Base-by-base conservation (phyloP, 352 stramenopile genomes). In the Globisporangium paroecandrum region DNA sequence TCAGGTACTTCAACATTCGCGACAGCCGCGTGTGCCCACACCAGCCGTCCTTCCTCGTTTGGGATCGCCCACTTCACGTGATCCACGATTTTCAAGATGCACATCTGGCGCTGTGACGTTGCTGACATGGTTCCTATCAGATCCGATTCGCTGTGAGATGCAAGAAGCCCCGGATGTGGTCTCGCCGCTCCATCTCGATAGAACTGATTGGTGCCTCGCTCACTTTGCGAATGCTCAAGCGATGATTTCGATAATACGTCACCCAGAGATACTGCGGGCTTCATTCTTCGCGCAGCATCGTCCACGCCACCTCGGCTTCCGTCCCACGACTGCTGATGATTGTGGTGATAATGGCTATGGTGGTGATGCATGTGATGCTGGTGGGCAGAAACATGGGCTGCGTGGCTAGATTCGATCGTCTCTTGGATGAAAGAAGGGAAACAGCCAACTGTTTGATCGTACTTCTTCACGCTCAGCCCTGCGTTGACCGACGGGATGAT, bases 401-500 rank as follows among this genome's bases (percentile, higher is more conserved):
- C 20, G 24, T 38, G 22, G 36, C 25, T 75, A n/a, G 13, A 36
- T 20, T 15, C 67, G 27, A 38, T 43, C n/a, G 58, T 59, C 10
- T 73, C 62, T 9, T 56, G 43, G 29, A 66, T 56, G 22, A 60
- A 66, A n/a, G 62, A 60, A n/a, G 62, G 54, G 22, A 60, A 57
- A 25, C 6, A 67, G 18, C 43, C 13, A 24, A 25, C 10, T 3
- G 18, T 73, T 12, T 66, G 53, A 34, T 76, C 72, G 22, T 72
- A 72, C 22, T 80, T 78, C n/a, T 74, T 72, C 38, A 76, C 60
- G n/a, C 76, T 77, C 43, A 94, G 75, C 3, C 86, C 86, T 1
- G 81, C 86, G n/a, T 83, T 89, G 9, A 94, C 84, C 0, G 86
- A 89, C 22, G 86, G 86, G 34, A 94, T 90, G 56, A 94, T 90